Evolutionary conservation across 2,329 filamentous ascomycete genomes (phyloP).

Genomic region (Fusarium camptoceras): DNA sequence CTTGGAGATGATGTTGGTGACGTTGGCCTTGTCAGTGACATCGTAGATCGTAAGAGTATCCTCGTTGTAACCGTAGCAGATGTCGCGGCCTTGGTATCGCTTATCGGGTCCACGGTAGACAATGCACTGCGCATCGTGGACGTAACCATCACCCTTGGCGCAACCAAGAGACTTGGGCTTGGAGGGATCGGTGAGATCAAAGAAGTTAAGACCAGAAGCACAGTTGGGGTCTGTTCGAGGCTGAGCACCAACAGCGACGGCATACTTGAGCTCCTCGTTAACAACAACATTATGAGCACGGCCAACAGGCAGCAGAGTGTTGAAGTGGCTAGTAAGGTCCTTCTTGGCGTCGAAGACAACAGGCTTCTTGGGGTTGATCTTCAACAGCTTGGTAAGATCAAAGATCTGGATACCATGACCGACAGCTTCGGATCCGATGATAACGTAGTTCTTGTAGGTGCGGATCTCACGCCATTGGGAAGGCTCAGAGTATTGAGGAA

Average conservation of each 20-base stretch:
- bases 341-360: constrained; percentile 49
- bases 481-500: constrained; percentile 55
- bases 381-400: constrained; percentile 66
- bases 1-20: constrained; percentile 60
- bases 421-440: constrained; percentile 58
- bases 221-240: constrained; percentile 57
- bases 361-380: constrained; percentile 56
- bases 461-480: constrained; percentile 58
- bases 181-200: constrained; percentile 66
- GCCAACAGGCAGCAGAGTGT: constrained; percentile 51
- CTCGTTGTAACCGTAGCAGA: constrained; percentile 69
- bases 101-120: constrained; percentile 65
- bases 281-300: constrained; percentile 65
- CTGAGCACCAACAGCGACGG: constrained; percentile 57
- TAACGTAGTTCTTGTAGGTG: constrained; percentile 52
- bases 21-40: constrained; percentile 60
- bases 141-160: constrained; percentile 66
- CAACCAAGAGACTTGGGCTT: constrained; percentile 66
- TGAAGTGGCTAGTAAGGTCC: constrained; percentile 54
- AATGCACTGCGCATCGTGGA: constrained; percentile 70
- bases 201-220: constrained; percentile 65
- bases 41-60: constrained; percentile 66
- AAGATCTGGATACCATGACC: constrained; percentile 73
- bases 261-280: constrained; percentile 60
- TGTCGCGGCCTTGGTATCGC: constrained; percentile 60